phyloP scores from a whole-genome alignment of 2,329 filamentous ascomycete genomes.

The Aspergillus ochraceoroseus region DNA sequence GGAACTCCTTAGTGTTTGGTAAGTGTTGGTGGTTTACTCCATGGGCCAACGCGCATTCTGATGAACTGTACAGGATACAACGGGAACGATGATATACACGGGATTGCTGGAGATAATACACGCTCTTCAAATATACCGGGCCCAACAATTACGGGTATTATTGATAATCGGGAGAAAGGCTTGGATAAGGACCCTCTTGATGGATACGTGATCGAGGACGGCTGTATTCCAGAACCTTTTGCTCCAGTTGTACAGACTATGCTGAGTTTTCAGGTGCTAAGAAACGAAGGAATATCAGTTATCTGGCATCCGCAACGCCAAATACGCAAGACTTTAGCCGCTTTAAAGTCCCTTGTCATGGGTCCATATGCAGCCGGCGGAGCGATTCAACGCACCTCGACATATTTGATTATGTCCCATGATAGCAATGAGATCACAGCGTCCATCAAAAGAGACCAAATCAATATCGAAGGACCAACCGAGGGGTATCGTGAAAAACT shows the following conservation, averaged over 20 bases:
- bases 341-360: not conserved
- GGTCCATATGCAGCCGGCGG: conserved; percentile 56
- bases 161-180: conserved; percentile 13
- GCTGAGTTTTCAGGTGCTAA: conserved; percentile 11
- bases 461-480: conserved; percentile 14
- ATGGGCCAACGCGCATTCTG: not conserved
- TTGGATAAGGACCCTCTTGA: conserved; percentile 6
- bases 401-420: conserved; percentile 64
- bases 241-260: conserved; percentile 14
- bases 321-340: not conserved
- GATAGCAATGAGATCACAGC: conserved; percentile 60
- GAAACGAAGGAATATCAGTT: not conserved
- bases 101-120: conserved; percentile 1
- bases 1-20: conserved; percentile 11
- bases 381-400: conserved; percentile 56
- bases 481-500: conserved; percentile 16
- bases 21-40: not conserved
- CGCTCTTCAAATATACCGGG: conserved; percentile 12
- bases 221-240: conserved; percentile 17
- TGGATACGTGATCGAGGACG: conserved; percentile 21
- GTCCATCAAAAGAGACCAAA: conserved; percentile 54
- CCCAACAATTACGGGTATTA: conserved; percentile 18
- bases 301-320: not conserved
- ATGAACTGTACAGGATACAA: conserved; percentile 8
- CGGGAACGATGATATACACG: conserved; percentile 26